These are phyloP conservation scores for Alternaria rosae DNA, from an alignment of 2,329 filamentous ascomycete species.

Conservation along the genomic window DNA sequence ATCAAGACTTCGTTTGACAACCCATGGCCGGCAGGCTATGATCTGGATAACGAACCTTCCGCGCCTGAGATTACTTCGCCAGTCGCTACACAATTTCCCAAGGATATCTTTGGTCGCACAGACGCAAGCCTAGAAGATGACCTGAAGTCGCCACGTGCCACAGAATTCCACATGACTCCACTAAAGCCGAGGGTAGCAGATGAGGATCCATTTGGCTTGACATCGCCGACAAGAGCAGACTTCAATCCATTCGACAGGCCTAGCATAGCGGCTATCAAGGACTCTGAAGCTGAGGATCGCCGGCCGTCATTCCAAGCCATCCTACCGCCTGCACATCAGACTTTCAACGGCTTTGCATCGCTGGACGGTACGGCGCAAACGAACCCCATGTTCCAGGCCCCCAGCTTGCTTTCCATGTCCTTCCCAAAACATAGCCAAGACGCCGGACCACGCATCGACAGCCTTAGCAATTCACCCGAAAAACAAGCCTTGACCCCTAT, in stretches of 20 bases:
- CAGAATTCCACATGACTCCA: conserved; percentile 50
- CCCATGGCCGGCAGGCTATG: conserved; percentile 40
- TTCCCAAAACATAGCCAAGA: conserved; percentile 17
- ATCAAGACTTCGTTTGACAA: conserved; percentile 41
- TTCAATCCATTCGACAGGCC: conserved; percentile 45
- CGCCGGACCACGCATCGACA: conserved; percentile 31
- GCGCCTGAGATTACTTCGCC: conserved; percentile 47
- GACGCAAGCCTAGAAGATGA: conserved; percentile 48
- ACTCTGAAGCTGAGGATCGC: conserved; percentile 33
- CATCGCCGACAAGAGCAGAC: conserved; percentile 53
- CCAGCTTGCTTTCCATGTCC: conserved; percentile 17
- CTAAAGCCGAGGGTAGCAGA: conserved; percentile 42
- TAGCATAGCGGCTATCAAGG: conserved; percentile 23
- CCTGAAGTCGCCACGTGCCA: conserved; percentile 43
- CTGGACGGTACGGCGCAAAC: conserved; percentile 45
- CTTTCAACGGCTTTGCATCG: conserved; percentile 46
- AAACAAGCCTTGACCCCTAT: conserved; percentile 15
- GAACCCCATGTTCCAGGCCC: conserved; percentile 25
- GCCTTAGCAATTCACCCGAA: conserved; percentile 31
- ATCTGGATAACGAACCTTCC: conserved; percentile 22
- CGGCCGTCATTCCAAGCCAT: conserved; percentile 49
- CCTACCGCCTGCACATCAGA: conserved; percentile 43
- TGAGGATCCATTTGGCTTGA: conserved; percentile 48
- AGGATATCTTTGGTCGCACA: conserved; percentile 34
- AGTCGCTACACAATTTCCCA: conserved; percentile 47